These are phyloP conservation scores for Reutealis trisperma DNA, from an alignment of 345 rosid genomes.

Conservation along the genomic window DNA sequence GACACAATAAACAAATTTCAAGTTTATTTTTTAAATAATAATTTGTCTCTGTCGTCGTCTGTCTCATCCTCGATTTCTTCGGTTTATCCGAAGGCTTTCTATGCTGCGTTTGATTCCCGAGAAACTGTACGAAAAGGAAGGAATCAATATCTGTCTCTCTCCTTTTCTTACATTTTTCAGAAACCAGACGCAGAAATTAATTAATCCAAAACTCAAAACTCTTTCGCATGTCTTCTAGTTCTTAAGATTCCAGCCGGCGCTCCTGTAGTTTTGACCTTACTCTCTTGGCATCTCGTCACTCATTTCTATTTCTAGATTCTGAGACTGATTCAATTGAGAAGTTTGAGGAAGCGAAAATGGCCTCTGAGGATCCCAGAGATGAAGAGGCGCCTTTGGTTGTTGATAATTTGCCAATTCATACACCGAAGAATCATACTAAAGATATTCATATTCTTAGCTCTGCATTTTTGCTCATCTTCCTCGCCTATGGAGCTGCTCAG, in stretches of 20 bases:
- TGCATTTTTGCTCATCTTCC: slow-evolving; percentile 74
- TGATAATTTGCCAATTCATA: slow-evolving; percentile 30
- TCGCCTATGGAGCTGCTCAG: slow-evolving; percentile 94
- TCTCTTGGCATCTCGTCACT: slow-evolving; percentile 25
- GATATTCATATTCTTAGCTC: slow-evolving; percentile 83
- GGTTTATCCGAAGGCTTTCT: too few relatives aligned
- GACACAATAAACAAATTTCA: neutral
- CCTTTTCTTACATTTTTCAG: slow-evolving; percentile 19
- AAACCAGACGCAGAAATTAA: neutral
- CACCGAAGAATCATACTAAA: slow-evolving; percentile 47
- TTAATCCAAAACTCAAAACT: neutral
- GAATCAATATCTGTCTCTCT: neutral
- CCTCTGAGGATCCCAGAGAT: slow-evolving; percentile 34
- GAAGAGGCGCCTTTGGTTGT: slow-evolving; percentile 65
- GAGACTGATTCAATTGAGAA: slow-evolving; percentile 2
- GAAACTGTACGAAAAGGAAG: neutral
- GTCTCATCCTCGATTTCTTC: neutral
- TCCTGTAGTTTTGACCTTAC: slow-evolving; percentile 33
- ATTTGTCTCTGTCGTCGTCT: neutral
- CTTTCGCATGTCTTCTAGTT: slow-evolving; percentile 22
- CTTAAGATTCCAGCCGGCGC: slow-evolving; percentile 40
- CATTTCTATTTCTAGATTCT: neutral
- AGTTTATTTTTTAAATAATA: too few relatives aligned
- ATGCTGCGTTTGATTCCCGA: neutral
- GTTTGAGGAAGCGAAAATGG: slow-evolving; percentile 37